Conservation (phyloP, 805 yeast species). For the Debaryomyces maramus region DNA sequence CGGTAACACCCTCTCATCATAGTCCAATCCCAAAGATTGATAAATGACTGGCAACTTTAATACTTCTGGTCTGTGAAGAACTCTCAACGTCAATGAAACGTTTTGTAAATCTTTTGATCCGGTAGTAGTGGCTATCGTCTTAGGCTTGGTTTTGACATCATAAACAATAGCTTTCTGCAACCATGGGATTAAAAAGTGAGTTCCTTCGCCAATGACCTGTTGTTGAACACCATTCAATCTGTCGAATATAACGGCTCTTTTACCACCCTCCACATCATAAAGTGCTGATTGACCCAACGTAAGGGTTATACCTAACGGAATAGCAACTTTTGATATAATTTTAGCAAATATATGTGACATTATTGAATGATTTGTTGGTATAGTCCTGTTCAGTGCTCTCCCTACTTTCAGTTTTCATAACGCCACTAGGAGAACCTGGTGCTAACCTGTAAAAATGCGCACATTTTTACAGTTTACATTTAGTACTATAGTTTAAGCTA, state of each 20-base stretch:
- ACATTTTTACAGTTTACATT: neutral
- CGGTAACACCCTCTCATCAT: constrained; percentile 91
- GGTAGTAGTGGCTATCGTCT: constrained; percentile 89
- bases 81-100: constrained; percentile 90
- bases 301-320: constrained; percentile 69
- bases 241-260: constrained; percentile 94
- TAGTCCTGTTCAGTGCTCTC: no score
- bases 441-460: neutral
- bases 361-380: neutral
- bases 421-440: neutral
- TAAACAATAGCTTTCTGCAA: constrained; percentile 84
- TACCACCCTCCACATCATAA: constrained; percentile 95
- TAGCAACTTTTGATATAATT: constrained; percentile 49
- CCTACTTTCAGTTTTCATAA: neutral
- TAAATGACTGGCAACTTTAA: constrained; percentile 78
- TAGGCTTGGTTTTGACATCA: constrained; percentile 94
- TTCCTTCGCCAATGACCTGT: constrained; percentile 92
- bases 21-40: constrained; percentile 88
- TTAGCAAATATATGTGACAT: constrained; percentile 42
- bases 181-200: constrained; percentile 96
- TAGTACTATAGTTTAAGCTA: neutral
- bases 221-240: constrained; percentile 85
- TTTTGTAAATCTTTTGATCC: constrained; percentile 97
- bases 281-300: constrained; percentile 78
- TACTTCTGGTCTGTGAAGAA: constrained; percentile 92